These are phyloP conservation scores for Ophiostoma quercus DNA, from an alignment of 2,329 filamentous ascomycete genomes.

Conservation along the genomic window DNA sequence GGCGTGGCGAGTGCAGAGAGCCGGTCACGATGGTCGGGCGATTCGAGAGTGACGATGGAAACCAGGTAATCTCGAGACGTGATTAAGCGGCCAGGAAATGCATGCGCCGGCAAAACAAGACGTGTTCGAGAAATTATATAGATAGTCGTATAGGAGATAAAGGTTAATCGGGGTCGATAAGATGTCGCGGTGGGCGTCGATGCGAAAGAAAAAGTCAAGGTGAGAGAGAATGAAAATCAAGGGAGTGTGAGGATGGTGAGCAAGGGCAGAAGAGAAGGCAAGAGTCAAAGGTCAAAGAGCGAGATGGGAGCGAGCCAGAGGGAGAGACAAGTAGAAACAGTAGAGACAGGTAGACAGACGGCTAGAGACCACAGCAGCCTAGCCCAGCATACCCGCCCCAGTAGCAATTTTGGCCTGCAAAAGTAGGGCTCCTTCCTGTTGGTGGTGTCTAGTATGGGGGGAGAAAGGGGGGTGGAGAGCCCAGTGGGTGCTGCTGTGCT, in stretches of 20 bases:
- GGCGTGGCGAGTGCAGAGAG: not conserved
- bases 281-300: not conserved
- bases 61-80: not conserved
- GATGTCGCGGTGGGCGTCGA: not conserved
- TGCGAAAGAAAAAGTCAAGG: not conserved
- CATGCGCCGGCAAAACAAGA: not conserved
- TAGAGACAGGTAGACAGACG: conserved; percentile 15
- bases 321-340: not conserved
- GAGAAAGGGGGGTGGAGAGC: conserved; percentile 12
- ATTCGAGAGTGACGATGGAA: conserved; percentile 2
- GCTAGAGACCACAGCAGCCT: conserved; percentile 21
- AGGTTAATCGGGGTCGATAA: not conserved
- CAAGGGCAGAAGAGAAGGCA: not conserved
- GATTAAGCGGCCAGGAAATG: not conserved
- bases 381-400: conserved; percentile 13
- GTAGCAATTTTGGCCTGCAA: conserved; percentile 20
- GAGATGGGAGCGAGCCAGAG: conserved; percentile 5
- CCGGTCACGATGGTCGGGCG: conserved; percentile 11
- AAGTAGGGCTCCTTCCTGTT: conserved; percentile 12
- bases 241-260: conserved; percentile 8
- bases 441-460: not conserved
- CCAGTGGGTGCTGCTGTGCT: conserved; percentile 11
- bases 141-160: not conserved
- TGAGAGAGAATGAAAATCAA: conserved; percentile 4
- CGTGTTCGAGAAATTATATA: not conserved